These are phyloP conservation scores for Neoboletus brunneissimus DNA, from an alignment of 768 basidiomycete species.

Conservation along the genomic window DNA sequence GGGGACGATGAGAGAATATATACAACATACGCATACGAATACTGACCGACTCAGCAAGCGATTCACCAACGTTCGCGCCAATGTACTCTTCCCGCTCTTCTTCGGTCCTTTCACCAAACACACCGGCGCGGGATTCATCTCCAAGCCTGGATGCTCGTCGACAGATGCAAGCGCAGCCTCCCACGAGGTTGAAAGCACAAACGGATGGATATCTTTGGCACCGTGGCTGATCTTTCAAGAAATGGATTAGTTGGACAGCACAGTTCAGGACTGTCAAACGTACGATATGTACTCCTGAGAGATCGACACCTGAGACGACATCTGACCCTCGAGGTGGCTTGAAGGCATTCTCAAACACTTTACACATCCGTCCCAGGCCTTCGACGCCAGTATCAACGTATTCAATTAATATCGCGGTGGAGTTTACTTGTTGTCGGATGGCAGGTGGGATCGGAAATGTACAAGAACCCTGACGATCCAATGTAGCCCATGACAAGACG, in stretches of 20 bases:
- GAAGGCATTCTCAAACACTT: conserved; percentile 63
- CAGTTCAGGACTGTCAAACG: conserved; percentile 7
- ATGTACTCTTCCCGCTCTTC: conserved; percentile 87
- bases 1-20: not conserved
- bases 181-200: conserved; percentile 38
- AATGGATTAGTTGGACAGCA: conserved; percentile 14
- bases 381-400: conserved; percentile 60
- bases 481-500: conserved; percentile 34
- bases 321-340: conserved; percentile 39
- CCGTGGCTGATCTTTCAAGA: conserved; percentile 23
- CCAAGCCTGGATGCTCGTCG: not conserved
- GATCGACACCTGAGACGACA: conserved; percentile 36
- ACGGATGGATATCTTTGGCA: conserved; percentile 34
- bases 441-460: conserved; percentile 11
- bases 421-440: conserved; percentile 12
- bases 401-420: conserved; percentile 54
- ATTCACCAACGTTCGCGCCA: conserved; percentile 74
- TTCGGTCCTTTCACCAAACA: conserved; percentile 82
- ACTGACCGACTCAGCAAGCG: conserved; percentile 54
- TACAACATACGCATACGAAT: not conserved
- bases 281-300: conserved; percentile 52
- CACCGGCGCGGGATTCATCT: conserved; percentile 33
- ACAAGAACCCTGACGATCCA: conserved; percentile 12
- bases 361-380: conserved; percentile 60
- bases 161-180: conserved; percentile 24